Evolutionary conservation across 1,284 basidiomycete species (phyloP), one percentile per base, ranked within the genome.

Genomic region (Singerocomus inundabilis): DNA sequence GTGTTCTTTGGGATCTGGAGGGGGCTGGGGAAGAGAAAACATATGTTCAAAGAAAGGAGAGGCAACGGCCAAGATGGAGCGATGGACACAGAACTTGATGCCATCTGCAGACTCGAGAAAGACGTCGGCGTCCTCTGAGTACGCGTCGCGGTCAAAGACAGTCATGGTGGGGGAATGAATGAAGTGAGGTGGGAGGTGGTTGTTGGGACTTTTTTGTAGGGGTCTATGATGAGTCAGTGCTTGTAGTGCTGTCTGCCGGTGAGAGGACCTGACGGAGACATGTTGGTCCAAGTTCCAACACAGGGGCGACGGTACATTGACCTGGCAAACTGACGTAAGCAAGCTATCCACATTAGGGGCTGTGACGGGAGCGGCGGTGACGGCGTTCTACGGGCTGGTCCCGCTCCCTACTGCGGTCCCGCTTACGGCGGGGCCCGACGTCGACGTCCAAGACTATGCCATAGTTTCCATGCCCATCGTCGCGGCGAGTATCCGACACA

Each of bases 361-460:
- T 16, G 13, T 44, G 48, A 43, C 51, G 52, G 3, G 15, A 18
- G 25, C 40, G 49, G 25, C 44, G 57, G 24, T 51, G 56, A 12
- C 55, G 51, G 45, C 51, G 63, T 29, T 59, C 58, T 25, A 49
- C 26, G 26, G 64, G 49, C 38, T 55, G 49, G 41, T 65, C 62
- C 26, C 57, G 49, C 29, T 53, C 49, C 44, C 53, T 46, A 30
- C 59, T 64, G 32, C 55, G 59, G 35, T 58, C 56, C 53, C 59
- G 52, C 44, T 54, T 57, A 40, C 58, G 67, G 35, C 53, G 60
- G 32, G 45, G 54, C 26, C 50, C 49, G 47, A 29, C 52, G 30
- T 46, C 58, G 25, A 85, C 75, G 56, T 91, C 88, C 65, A 91
- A 91, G 21, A 91, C 84, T 85, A 91, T 82, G 12, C 79, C 80